Conservation (phyloP, 148 eudicot species). For the Vaccinium corymbosum region DNA sequence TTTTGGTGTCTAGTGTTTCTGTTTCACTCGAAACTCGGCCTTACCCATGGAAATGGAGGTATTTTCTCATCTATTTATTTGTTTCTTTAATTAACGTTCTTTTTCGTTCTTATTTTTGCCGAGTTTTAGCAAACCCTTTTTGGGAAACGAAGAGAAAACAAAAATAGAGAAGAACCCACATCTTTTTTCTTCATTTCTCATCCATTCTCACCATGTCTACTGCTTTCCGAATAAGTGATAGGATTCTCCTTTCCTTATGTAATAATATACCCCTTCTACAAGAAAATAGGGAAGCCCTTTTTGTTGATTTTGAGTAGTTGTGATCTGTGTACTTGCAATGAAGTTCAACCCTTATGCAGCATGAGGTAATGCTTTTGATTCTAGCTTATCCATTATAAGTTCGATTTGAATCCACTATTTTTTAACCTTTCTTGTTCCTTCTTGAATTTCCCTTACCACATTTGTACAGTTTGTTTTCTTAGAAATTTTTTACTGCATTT, state of each 20-base stretch:
- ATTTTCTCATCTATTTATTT: background rate
- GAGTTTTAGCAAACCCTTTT: background rate
- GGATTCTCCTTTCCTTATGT: background rate
- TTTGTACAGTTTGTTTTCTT: background rate
- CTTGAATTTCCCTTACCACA: background rate
- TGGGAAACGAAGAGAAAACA: background rate
- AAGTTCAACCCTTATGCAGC: background rate
- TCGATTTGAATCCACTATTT: background rate
- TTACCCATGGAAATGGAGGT: constrained; percentile 53
- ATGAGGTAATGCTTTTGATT: constrained; percentile 1
- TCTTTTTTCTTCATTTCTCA: background rate
- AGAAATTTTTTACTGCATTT: background rate
- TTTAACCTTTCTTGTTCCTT: constrained; percentile 8
- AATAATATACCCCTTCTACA: background rate
- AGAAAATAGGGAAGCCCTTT: background rate
- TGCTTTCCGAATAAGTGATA: background rate
- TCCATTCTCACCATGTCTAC: background rate
- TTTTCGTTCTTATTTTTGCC: background rate
- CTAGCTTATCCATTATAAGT: background rate
- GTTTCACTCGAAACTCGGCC: constrained; percentile 56
- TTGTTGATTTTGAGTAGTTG: background rate
- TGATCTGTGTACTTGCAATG: background rate
- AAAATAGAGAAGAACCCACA: background rate
- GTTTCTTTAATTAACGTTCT: background rate
- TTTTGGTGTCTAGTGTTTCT: constrained; percentile 60